Evolutionary conservation across 495 filamentous ascomycete genomes (phyloP), one percentile per base, ranked within the genome.

Genomic region (Elaphomyces granulatus): DNA sequence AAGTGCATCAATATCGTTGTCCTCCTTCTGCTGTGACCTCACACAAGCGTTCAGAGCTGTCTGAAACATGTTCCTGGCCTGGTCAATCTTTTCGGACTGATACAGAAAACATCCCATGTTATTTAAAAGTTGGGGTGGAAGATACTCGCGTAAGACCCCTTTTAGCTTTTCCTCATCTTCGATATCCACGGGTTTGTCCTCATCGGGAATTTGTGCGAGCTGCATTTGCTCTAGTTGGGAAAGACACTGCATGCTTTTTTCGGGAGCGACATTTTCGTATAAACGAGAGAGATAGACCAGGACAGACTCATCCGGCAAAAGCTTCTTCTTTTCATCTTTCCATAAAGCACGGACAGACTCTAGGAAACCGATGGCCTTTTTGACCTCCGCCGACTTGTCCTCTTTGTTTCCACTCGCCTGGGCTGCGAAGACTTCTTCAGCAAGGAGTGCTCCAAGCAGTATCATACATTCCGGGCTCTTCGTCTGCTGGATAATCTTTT

Each of bases 61-160:
- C 54, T 98, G 82, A 56, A 95, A 96, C 53, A 88, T 68, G 33
- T 83, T 75, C 42, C 81, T 77, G n/a, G 92, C 87, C 35, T 72
- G 63, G 15, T 78, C 73, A 44, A 82, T 78, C 48, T 83, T 86
- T 48, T 92, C 92, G 0, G 72, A 66, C 48, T 92, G 84, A 47
- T 82, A 96, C 45, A 92, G 72, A 63, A 96, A 94, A 55, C 84
- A 90, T 2, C 84, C 90, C 56, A 98, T 92, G 51, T 98, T 96
- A 66, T 94, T 96, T 32, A 95, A 74, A 1, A 98, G 67, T 55
- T 95, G 87, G 1, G 92, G 86, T 3, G 87, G 81, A 0, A 96
- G 64, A 43, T 75, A 63, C 53, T 86, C 77, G 23, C 84, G 76
- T 21, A 90, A 64, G 18, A 61, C 63, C 20, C 66, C 62, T 38